A percentile compares a stretch with the other conserved stretches of the same genome.
These are phyloP conservation scores for Tolypocladium amazonense DNA, from an alignment of 2,329 filamentous ascomycete genomes.

Conservation along the genomic window DNA sequence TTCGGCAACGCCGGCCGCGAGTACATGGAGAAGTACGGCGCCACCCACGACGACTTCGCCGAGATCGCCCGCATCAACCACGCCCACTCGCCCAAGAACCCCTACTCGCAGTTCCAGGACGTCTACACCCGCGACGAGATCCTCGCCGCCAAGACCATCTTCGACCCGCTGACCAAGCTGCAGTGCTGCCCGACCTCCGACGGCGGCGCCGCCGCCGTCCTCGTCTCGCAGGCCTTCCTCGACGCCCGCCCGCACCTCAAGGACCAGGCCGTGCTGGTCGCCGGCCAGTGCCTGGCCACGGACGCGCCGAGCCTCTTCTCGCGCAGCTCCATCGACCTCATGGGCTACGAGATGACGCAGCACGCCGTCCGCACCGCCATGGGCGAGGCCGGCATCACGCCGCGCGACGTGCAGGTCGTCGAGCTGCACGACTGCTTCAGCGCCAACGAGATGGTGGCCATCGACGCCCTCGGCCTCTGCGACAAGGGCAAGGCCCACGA, in stretches of 20 bases:
- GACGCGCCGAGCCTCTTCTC: conserved; percentile 75
- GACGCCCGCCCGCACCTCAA: conserved; percentile 74
- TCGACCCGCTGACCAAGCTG: conserved; percentile 86
- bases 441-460: conserved; percentile 83
- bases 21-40: conserved; percentile 94
- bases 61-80: conserved; percentile 93
- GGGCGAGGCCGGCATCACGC: conserved; percentile 58
- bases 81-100: conserved; percentile 81
- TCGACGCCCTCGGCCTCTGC: conserved; percentile 75
- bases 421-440: conserved; percentile 97
- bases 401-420: conserved; percentile 67
- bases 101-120: conserved; percentile 94
- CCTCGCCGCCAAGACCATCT: conserved; percentile 59
- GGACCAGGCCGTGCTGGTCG: conserved; percentile 75
- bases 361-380: conserved; percentile 60
- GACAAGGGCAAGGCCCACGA: conserved; percentile 81
- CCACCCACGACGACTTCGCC: conserved; percentile 75
- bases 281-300: conserved; percentile 79
- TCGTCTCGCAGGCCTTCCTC: conserved; percentile 84
- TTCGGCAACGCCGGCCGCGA: conserved; percentile 91
- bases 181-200: conserved; percentile 97
- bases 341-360: conserved; percentile 79
- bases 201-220: conserved; percentile 75
- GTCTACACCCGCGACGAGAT: conserved; percentile 85
- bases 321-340: conserved; percentile 70